Evolutionary conservation across 2,329 filamentous ascomycete species (phyloP), one percentile per base, ranked within the genome.

Genomic region (Aspergillus sojae): DNA sequence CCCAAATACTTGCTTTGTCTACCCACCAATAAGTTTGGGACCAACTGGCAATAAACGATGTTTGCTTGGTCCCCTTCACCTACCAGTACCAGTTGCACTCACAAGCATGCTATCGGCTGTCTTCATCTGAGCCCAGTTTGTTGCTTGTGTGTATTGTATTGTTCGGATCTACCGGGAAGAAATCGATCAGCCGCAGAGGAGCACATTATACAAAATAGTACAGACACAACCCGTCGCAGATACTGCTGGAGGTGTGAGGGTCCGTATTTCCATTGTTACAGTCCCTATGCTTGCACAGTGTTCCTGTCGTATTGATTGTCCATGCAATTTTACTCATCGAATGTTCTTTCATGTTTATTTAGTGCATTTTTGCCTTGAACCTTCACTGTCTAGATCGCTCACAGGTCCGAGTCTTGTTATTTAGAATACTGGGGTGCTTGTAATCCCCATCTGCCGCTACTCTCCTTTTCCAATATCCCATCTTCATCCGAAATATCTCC

Each of bases 81-180:
- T 34, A 55, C 57, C 26, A 57, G 45, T 62, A 43, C 60, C 36
- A 65, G 26, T 53, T 71, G 61, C 61, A 59, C 62, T 58, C 65
- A 70, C 61, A 66, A 68, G 58, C 59, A 70, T 70, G 67, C 62
- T 53, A 65, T 64, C 60, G 58, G 63, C 59, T 69, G 64, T 64
- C 62, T 61, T 28, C 52, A 53, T 23, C 60, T 64, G 58, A 67
- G 55, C 30, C 58, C 62, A 23, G 58, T 61, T 59, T 62, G 62
- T 55, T 69, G 60, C 56, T 62, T 58, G 43, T 68, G 61, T 61
- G 43, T 59, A 39, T 56, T 62, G 23, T 53, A 43, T 45, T 57
- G 52, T 50, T 58, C 26, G 45, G 58, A 43, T 45, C 41, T 58
- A 53, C 50, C 50, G 32, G 56, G 26, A 57, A 52, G 26, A 60